Conservation (phyloP, 2,329 filamentous ascomycete genomes). For the Claviceps sp. region DNA sequence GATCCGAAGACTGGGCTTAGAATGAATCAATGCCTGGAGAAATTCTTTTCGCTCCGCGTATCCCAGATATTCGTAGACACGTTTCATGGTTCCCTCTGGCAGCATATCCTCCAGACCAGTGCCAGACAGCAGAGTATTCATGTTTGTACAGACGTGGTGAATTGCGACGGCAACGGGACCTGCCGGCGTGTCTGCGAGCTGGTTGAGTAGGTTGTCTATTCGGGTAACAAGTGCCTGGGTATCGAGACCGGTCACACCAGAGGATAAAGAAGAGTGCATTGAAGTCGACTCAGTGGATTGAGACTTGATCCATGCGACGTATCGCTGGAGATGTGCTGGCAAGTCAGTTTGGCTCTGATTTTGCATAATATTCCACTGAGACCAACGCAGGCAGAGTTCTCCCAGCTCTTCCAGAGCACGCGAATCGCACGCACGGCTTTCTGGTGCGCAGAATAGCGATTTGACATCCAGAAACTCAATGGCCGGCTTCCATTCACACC, state of each 20-base stretch:
- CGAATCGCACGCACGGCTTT: neutral
- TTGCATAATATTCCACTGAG: neutral
- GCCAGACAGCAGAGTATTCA: neutral
- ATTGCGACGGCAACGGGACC: neutral
- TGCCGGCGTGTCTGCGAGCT: neutral
- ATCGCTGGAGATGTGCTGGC: neutral
- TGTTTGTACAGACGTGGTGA: neutral
- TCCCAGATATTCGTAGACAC: neutral
- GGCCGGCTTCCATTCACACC: neutral
- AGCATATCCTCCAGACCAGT: neutral
- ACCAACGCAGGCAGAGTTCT: neutral
- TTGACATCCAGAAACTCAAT: neutral
- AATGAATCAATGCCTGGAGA: neutral
- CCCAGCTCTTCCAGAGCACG: neutral
- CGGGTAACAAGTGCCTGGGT: neutral
- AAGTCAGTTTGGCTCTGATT: neutral
- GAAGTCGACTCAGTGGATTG: neutral
- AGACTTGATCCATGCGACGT: neutral
- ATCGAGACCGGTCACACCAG: neutral
- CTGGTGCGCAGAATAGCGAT: neutral
- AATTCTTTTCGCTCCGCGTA: neutral
- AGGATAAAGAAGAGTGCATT: neutral
- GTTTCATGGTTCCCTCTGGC: neutral
- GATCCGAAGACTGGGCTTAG: neutral
- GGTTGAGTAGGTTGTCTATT: neutral